These are phyloP conservation scores for Balakata baccata DNA, from an alignment of 345 rosid species.

Conservation along the genomic window DNA sequence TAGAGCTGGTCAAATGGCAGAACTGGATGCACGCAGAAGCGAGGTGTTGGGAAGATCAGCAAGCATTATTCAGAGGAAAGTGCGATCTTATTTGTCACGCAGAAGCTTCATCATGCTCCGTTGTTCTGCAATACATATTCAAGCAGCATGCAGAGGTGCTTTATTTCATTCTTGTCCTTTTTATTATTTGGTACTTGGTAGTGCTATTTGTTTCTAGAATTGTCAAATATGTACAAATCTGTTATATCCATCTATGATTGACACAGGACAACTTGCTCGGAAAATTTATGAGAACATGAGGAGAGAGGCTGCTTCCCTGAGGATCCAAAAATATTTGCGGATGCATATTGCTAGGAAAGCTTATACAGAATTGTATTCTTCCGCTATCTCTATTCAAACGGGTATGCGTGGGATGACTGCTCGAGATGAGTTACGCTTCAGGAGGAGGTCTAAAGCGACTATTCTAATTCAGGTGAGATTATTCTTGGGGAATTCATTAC, in stretches of 20 bases:
- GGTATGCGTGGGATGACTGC: conserved; percentile 95
- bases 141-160: conserved; percentile 88
- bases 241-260: conserved; percentile 12
- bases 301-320: conserved; percentile 74
- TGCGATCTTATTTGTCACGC: conserved; percentile 79
- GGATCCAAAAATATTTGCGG: conserved; percentile 74
- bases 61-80: conserved; percentile 85
- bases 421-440: conserved; percentile 67
- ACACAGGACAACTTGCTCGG: conserved; percentile 75
- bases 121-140: conserved; percentile 59
- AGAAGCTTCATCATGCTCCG: conserved; percentile 57
- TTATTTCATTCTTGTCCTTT: background rate
- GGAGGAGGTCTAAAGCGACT: conserved; percentile 74
- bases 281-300: conserved; percentile 57
- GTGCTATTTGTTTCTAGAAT: background rate
- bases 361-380: conserved; percentile 49
- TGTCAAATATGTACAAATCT: background rate
- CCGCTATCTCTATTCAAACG: conserved; percentile 68
- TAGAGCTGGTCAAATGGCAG: conserved; percentile 99
- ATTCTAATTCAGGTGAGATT: conserved; percentile 64
- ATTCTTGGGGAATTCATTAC: background rate
- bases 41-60: conserved; percentile 96
- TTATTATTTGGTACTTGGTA: background rate
- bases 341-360: conserved; percentile 77
- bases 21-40: conserved; percentile 75